Conservation (phyloP, 768 basidiomycete genomes). For the Solioccasus polychromus region DNA sequence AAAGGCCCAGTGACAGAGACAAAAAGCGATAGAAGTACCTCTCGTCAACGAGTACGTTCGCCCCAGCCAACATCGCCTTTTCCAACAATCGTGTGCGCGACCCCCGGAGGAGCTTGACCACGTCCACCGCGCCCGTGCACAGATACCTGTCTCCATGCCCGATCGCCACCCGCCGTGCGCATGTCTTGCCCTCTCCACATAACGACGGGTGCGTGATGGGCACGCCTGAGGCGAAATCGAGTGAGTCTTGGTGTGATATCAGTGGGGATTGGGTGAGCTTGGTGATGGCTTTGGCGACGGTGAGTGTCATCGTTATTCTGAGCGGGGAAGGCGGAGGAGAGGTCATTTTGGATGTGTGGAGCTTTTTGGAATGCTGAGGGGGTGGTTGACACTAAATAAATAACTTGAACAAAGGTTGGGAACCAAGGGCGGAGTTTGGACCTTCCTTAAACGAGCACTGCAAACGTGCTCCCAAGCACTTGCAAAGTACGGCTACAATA, state of each 20-base stretch:
- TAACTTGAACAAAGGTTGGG: too few relatives aligned
- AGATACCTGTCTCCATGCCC: constrained; percentile 45
- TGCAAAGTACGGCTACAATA: too few relatives aligned
- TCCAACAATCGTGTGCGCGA: constrained; percentile 51
- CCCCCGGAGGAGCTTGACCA: constrained; percentile 51
- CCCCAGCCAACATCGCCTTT: constrained; percentile 47
- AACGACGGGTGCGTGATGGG: constrained; percentile 38
- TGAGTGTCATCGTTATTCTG: constrained; percentile 22
- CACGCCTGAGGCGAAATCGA: constrained; percentile 37
- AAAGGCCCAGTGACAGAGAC: not conserved
- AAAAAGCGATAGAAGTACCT: constrained; percentile 43
- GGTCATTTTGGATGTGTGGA: constrained; percentile 7
- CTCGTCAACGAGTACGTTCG: constrained; percentile 66
- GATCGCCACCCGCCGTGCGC: constrained; percentile 30
- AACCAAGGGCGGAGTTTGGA: too few relatives aligned
- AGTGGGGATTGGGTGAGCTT: constrained; percentile 47
- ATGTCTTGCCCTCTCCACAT: constrained; percentile 25
- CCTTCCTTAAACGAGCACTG: too few relatives aligned
- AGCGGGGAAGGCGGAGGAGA: constrained; percentile 23
- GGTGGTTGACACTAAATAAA: too few relatives aligned
- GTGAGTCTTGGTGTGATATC: constrained; percentile 29
- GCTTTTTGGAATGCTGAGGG: not conserved
- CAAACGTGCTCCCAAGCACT: too few relatives aligned
- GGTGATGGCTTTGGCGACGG: constrained; percentile 54
- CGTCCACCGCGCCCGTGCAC: constrained; percentile 63